Conservation (phyloP, 768 basidiomycete genomes). For the Panaeolus papilionaceus region DNA sequence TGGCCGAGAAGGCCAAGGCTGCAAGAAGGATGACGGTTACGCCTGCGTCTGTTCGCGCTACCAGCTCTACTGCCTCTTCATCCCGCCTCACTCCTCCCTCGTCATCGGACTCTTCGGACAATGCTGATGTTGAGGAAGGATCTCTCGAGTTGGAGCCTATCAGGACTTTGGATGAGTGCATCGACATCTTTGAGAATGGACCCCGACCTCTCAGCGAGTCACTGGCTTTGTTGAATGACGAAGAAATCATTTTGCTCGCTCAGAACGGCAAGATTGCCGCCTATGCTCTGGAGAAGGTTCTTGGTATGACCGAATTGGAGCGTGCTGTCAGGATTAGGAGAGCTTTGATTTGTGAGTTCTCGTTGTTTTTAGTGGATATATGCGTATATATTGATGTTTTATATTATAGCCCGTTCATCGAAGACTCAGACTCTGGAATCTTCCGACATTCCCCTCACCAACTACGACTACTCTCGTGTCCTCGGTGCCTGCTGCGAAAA, state of each 20-base stretch:
- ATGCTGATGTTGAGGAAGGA: conserved; percentile 1
- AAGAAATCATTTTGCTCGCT: conserved; percentile 87
- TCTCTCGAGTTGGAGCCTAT: conserved; percentile 20
- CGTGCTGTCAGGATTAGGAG: conserved; percentile 88
- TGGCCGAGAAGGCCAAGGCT: conserved; percentile 39
- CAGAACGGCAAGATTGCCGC: conserved; percentile 93
- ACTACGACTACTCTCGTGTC: conserved; percentile 94
- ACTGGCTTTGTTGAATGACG: conserved; percentile 77
- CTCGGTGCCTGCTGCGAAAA: conserved; percentile 99
- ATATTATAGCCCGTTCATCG: conserved; percentile 76
- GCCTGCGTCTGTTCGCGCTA: conserved; percentile 12
- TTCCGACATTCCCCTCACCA: conserved; percentile 80
- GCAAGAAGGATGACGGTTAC: conserved; percentile 34
- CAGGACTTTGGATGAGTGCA: conserved; percentile 77
- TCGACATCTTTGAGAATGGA: conserved; percentile 80
- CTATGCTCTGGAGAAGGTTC: conserved; percentile 95
- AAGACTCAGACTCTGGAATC: conserved; percentile 82
- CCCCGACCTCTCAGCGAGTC: conserved; percentile 64
- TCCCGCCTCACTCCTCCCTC: conserved; percentile 20
- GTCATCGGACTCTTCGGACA: conserved; percentile 22
- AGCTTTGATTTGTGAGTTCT: conserved; percentile 84
- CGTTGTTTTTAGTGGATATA: neutral
- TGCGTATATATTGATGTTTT: conserved; percentile 18
- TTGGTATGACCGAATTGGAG: conserved; percentile 73
- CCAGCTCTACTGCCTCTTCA: conserved; percentile 18